Evolutionary conservation across 257 asterid genomes (phyloP).

Genomic region (Gynochthodes officinalis): DNA sequence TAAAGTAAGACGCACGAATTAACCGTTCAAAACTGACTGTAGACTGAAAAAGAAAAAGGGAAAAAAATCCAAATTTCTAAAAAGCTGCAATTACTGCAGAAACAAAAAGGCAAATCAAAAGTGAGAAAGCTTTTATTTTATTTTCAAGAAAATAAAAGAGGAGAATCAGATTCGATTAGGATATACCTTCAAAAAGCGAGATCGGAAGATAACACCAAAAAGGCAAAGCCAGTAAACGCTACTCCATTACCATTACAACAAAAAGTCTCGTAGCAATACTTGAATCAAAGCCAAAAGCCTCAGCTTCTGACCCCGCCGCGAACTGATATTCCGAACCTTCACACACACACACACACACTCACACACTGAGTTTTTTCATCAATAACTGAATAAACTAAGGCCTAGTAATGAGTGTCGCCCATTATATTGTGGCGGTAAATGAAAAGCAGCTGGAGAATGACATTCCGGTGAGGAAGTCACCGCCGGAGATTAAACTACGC

Average conservation of each 20-base stretch:
- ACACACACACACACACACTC: neutral
- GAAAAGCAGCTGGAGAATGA: neutral
- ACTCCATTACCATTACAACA: neutral
- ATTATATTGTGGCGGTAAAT: neutral
- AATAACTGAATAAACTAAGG: neutral
- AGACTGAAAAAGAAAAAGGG: neutral
- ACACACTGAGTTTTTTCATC: neutral
- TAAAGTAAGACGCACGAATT: constrained; percentile 24
- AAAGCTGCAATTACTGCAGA: constrained; percentile 24
- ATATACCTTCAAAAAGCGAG: constrained; percentile 53
- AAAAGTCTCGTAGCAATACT: neutral
- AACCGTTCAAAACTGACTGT: neutral
- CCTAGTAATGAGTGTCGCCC: neutral
- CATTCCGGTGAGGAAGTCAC: constrained; percentile 10
- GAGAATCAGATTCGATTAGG: constrained; percentile 29
- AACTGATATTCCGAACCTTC: neutral
- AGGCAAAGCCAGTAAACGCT: constrained; percentile 21
- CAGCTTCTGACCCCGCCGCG: constrained; percentile 1
- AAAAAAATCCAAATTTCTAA: neutral
- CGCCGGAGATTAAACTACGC: constrained; percentile 4
- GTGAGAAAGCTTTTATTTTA: neutral
- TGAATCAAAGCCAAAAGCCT: constrained; percentile 1
- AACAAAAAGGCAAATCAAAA: constrained; percentile 24
- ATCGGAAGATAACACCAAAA: constrained; percentile 42
- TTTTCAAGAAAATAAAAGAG: neutral